A percentile compares a stretch with the other conserved stretches of the same genome.
Conservation (phyloP, 495 filamentous ascomycete genomes). For the Penicillium taxi region DNA sequence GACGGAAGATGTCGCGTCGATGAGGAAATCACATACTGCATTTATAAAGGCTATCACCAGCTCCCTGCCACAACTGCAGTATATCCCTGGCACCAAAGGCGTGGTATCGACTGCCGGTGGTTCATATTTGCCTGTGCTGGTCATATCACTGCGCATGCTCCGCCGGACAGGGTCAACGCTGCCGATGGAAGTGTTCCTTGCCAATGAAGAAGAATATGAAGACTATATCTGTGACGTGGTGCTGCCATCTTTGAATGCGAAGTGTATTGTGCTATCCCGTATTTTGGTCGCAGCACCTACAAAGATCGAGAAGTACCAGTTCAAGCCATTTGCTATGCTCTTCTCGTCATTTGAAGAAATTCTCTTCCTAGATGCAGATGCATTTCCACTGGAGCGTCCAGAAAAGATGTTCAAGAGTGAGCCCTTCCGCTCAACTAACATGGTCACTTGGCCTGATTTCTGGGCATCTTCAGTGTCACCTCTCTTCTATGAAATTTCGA, state of each 20-base stretch:
- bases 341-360: conserved; percentile 49
- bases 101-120: conserved; percentile 36
- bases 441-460: conserved; percentile 52
- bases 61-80: conserved; percentile 25
- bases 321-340: conserved; percentile 47
- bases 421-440: conserved; percentile 36
- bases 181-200: conserved; percentile 47
- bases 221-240: conserved; percentile 38
- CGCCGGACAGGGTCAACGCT: conserved; percentile 42
- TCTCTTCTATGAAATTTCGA: conserved; percentile 42
- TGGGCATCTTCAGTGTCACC: conserved; percentile 42
- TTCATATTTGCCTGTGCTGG: conserved; percentile 26
- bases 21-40: conserved; percentile 24
- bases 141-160: conserved; percentile 44
- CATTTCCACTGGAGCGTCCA: conserved; percentile 40
- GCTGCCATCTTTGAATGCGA: conserved; percentile 36
- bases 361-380: conserved; percentile 49
- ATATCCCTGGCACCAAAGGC: conserved; percentile 28
- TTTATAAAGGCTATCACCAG: conserved; percentile 25
- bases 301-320: conserved; percentile 38
- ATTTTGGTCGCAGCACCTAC: conserved; percentile 17
- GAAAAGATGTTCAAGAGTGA: conserved; percentile 38
- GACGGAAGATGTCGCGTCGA: conserved; percentile 12
- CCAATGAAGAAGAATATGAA: conserved; percentile 35
- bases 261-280: conserved; percentile 34